Evolutionary conservation across 495 filamentous ascomycete species (phyloP), one percentile per base, ranked within the genome.

Genomic region (Penicillium subrubescens): DNA sequence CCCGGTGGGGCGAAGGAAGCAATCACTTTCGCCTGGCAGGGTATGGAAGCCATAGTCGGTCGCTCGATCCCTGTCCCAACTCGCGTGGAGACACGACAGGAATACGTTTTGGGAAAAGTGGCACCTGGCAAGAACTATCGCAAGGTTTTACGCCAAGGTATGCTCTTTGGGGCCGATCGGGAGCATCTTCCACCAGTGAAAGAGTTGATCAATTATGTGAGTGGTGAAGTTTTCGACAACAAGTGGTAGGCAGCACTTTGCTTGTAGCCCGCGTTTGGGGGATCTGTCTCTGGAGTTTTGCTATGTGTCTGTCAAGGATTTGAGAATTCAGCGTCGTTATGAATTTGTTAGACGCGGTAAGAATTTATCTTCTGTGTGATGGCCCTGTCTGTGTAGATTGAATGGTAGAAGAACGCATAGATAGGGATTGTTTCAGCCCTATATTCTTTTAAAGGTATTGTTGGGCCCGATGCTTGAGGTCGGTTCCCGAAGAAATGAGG

Each of bases 1-100:
- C 80, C 81, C 2, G 82, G 66, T 8, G 81, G 75, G 7, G 84
- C 83, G 0, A 88, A 86, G 73, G 84, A 87, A 74, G 84, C 84
- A 23, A 81, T 88, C 60, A 86, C 81, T 2, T 86, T 86, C 61
- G 83, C 83, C 15, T 85, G 79, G 80, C 84, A 84, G 61, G 83
- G 78, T 19, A 82, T 86, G 78, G 83, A 86, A 70, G 81, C 80
- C 8, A 69, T 85, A 39, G 72, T 84, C 17, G 84, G 81, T 29
- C 78, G 84, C 37, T 78, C 74, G 4, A 82, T 85, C 43, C 84
- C 81, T 11, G 81, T 86, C 25, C 83, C 83, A 1, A 77, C 74
- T 17, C 73, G 81, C n/a, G 81, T 86, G 12, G 81, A 85, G 69
- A 82, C 81, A 19, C 70, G 76, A 19, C 71, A 73, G 37, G 77